A percentile compares a stretch with the other conserved stretches of the same genome.
Conservation (phyloP, 768 basidiomycete species). For the Boletus insuetus region DNA sequence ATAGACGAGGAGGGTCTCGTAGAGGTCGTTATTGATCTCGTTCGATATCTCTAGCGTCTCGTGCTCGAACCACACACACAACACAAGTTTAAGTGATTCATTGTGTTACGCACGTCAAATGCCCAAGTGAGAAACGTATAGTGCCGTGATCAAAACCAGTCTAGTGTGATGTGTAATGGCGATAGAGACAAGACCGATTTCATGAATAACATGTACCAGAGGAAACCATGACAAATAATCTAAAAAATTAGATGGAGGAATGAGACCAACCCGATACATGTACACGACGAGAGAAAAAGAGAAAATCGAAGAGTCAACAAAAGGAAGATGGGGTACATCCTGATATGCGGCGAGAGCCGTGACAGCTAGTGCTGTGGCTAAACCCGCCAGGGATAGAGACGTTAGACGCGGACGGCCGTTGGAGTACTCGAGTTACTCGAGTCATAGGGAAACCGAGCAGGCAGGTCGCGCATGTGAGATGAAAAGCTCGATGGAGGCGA, state of each 20-base stretch:
- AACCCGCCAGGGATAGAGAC: not conserved
- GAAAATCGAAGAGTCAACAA: not conserved
- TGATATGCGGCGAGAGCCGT: not conserved
- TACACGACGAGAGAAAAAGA: conserved; percentile 10
- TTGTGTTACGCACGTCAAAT: too few species aligned
- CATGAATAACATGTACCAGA: conserved; percentile 1
- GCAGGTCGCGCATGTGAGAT: conserved; percentile 18
- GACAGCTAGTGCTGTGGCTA: not conserved
- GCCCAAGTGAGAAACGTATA: too few species aligned
- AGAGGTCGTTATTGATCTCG: conserved; percentile 25
- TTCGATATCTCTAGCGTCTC: not conserved
- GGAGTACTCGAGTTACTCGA: conserved; percentile 31
- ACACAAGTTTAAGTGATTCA: too few species aligned
- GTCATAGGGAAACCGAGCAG: conserved; percentile 25
- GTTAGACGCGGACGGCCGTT: conserved; percentile 18
- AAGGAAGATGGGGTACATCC: not conserved
- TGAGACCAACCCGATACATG: not conserved
- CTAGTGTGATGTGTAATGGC: conserved; percentile 9
- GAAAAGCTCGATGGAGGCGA: conserved; percentile 29
- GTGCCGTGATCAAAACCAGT: conserved; percentile 1
- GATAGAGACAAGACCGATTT: conserved; percentile 7
- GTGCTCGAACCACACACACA: not conserved
- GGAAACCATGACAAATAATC: not conserved
- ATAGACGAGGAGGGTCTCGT: conserved; percentile 23
- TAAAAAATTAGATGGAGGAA: not conserved